Evolutionary conservation across 352 stramenopile species (phyloP).

Genomic region (Globisporangium viniferum): DNA sequence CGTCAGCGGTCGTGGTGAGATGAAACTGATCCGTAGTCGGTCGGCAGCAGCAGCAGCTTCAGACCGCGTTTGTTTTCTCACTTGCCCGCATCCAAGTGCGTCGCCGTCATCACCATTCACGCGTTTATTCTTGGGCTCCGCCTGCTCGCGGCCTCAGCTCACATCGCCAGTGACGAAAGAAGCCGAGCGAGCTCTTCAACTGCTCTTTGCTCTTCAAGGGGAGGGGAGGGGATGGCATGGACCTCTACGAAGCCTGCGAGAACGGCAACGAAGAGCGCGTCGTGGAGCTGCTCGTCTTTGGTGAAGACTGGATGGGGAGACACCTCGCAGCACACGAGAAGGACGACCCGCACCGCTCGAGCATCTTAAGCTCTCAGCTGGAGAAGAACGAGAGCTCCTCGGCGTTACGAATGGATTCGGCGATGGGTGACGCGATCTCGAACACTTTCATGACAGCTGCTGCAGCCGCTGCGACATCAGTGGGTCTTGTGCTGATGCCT

Average conservation of each 20-base stretch:
- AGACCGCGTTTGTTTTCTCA: neutral
- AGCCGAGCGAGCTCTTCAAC: neutral
- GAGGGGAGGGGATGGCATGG: conserved; percentile 34
- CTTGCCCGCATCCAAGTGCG: neutral
- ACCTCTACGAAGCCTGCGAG: conserved; percentile 77
- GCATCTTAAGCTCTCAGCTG: conserved; percentile 7
- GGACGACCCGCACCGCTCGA: neutral
- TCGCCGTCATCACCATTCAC: neutral
- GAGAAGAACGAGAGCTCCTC: conserved; percentile 4
- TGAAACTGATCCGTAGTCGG: neutral
- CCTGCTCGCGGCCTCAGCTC: neutral
- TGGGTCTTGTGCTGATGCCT: conserved; percentile 14
- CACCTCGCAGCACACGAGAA: neutral
- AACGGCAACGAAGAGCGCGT: conserved; percentile 84
- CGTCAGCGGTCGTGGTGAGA: neutral
- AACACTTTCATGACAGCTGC: neutral
- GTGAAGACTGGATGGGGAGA: conserved; percentile 21
- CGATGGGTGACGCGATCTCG: conserved; percentile 1
- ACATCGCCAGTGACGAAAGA: neutral
- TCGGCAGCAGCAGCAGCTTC: neutral
- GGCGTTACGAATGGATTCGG: neutral
- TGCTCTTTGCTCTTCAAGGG: neutral
- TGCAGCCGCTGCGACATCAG: neutral
- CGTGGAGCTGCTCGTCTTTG: conserved; percentile 63
- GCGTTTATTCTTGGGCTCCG: neutral